Base-by-base conservation (phyloP, 805 yeast species). In the Blastobotrys peoriensis region DNA sequence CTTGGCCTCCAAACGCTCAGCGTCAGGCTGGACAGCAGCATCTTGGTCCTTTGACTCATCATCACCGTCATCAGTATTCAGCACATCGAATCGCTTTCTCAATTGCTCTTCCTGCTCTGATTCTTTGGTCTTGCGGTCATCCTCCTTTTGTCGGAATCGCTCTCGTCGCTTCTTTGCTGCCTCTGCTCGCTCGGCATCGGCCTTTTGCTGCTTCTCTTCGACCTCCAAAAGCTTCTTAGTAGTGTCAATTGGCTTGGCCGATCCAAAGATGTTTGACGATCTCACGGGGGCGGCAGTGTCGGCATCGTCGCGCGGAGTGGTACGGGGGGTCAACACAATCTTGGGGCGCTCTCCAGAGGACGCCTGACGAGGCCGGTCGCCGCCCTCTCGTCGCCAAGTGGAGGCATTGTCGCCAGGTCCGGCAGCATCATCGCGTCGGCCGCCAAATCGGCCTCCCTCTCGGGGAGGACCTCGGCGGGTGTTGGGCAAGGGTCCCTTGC, bases 231-330 rank as follows among this genome's bases (percentile, higher is more conserved):
- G 78, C 52, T 76, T 79, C 20, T 84, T 70, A 18, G 79, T 67
- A 2, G 83, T 78, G 61, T 86, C 95, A 4, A 86, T 91, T 1
- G 95, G 95, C 63, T 78, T 84, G 1, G 95, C 96, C 3, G 75
- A 67, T 0, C 95, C 95, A 67, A 87, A 86, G 3, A 95, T 93
- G 54, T 60, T 15, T 43, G 50, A 13, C 40, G 45, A 37, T 53
- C 57, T 44, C n/a, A 22, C 35, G 23, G 33, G 41, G n/a, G 33
- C n/a, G 9, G 9, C 40, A 30, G 37, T 25, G 4, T 61, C 51
- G 30, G 51, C 55, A 39, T 61, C 73, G 64, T 54, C 66, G 68
- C 54, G 47, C 13, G 46, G 43, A 16, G 43, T 41, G 10, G 60
- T 50, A 19, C 63, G 55, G 6, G 61, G 61, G 46, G 68, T 70